These are phyloP conservation scores for Micractinium conductrix DNA, from an alignment of 139 green algal genomes.

Conservation along the genomic window DNA sequence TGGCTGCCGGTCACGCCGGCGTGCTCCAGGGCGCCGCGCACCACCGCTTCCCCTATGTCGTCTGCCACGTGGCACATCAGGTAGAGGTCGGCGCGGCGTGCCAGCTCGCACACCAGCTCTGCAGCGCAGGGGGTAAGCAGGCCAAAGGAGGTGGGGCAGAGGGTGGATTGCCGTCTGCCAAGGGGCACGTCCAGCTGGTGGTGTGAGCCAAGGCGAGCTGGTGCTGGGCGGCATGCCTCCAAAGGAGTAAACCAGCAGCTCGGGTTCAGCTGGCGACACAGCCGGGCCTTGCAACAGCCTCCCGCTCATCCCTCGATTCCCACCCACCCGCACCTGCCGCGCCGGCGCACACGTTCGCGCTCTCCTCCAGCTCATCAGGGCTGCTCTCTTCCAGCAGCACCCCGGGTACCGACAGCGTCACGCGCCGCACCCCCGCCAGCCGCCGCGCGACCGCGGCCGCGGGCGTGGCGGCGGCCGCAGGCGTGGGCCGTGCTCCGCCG, in stretches of 20 bases:
- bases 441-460: conserved; percentile 44
- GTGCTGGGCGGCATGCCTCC: no score
- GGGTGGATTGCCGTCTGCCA: no score
- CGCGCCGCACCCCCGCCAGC: conserved; percentile 58
- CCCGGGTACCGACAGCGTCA: conserved; percentile 74
- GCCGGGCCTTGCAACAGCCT: no score
- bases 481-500: background rate
- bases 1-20: conserved; percentile 22
- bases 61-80: conserved; percentile 66
- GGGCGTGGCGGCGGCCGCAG: background rate
- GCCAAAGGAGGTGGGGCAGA: no score
- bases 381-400: conserved; percentile 69
- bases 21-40: conserved; percentile 49
- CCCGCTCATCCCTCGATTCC: no score
- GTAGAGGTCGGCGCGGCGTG: conserved; percentile 36
- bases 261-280: no score
- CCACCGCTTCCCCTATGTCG: conserved; percentile 61
- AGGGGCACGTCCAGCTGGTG: no score
- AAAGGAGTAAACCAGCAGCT: no score
- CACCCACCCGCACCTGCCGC: conserved; percentile 35
- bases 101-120: conserved; percentile 39
- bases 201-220: no score
- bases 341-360: conserved; percentile 54
- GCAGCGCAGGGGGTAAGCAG: background rate
- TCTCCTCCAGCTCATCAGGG: conserved; percentile 58